Evolutionary conservation across 805 yeast species (phyloP), one percentile per base, ranked within the genome.

Genomic region (Kodamaea hsintzibuensis): DNA sequence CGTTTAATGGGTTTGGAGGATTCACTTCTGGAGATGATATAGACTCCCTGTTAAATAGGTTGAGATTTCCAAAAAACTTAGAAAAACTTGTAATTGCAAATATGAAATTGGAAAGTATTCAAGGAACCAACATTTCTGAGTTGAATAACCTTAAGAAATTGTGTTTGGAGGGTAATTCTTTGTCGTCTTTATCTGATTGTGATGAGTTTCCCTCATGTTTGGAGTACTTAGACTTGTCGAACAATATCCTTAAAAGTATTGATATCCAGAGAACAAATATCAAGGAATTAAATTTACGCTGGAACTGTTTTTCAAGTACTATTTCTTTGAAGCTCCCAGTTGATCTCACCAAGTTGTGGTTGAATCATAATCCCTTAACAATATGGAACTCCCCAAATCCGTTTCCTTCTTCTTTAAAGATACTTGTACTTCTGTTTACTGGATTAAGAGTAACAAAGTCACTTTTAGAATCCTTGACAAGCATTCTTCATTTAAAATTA

Each of bases 1-100:
- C 40, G 7, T 47, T 47, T n/a, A 47, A 14, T 22, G 50, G 50
- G 4, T 47, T 47, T 13, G 40, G 50, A 17, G 50, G 50, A 12
- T 47, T 47, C 8, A 40, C 17, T 3, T 35, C 6, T 47, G 42
- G 44, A 47, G 14, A 37, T 2, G 22, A 37, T n/a, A 12, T 25
- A 13, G 25, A 18, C 3, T 10, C 12, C 14, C 17, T 30, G n/a
- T 19, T 14, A 12, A 18, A 13, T 13, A 13, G 22, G 22, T 40
- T 47, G 37, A 37, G 13, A 1, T 47, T 47, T 22, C 50, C 50
- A 2, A 2, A n/a, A 13, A 7, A 13, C n/a, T 4, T 47, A 12
- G 42, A 47, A 22, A 40, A 25, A 13, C 25, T 47, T 22, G 44
- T 47, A 12, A 35, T 47, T 22, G 40, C 50, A 6, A 38, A 38